Conservation (phyloP, 139 green algal genomes). For the Volvox reticuliferus region DNA sequence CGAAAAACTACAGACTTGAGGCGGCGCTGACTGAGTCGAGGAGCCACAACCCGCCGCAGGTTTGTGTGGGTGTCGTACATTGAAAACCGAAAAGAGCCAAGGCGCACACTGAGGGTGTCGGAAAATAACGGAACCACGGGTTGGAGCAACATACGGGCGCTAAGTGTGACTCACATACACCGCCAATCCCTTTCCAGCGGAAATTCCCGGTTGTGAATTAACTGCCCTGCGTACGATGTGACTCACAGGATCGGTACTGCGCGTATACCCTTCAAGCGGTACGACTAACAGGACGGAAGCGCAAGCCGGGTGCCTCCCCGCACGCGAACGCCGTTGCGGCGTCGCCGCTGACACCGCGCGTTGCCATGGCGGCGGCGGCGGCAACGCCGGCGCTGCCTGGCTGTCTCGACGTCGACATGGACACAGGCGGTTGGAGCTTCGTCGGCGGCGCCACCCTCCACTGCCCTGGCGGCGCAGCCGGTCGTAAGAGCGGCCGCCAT, state of each 20-base stretch:
- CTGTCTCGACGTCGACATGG: constrained; percentile 33
- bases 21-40: background rate
- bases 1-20: constrained; percentile 7
- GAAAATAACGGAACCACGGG: no score
- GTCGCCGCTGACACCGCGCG: background rate
- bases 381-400: background rate
- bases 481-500: constrained; percentile 11
- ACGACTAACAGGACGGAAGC: constrained; percentile 21
- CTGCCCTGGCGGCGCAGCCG: constrained; percentile 29
- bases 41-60: constrained; percentile 25
- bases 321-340: background rate
- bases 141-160: no score
- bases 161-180: no score
- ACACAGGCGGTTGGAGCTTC: constrained; percentile 15
- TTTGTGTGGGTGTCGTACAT: background rate
- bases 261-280: background rate
- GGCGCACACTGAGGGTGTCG: no score
- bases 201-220: no score
- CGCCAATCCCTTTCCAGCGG: no score
- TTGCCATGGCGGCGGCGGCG: no score
- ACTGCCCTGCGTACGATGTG: no score
- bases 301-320: constrained; percentile 10
- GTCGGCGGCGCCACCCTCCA: constrained; percentile 15
- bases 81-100: no score
- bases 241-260: constrained; percentile 18